Evolutionary conservation across 2,329 filamentous ascomycete species (phyloP), one percentile per base, ranked within the genome.

Genomic region (Aspergillus arachidicola): DNA sequence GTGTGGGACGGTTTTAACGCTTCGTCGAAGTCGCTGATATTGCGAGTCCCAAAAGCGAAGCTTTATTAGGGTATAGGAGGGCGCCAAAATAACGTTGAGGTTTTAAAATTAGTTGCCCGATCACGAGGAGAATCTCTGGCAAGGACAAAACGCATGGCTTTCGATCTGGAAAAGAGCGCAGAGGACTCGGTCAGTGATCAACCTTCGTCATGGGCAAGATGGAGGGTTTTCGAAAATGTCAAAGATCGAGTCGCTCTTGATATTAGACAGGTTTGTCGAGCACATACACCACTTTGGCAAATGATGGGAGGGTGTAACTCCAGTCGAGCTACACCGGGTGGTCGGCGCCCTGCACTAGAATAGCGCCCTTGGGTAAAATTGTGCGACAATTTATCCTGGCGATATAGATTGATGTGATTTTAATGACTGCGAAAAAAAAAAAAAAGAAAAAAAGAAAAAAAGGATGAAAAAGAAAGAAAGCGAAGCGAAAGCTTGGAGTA

Each of bases 91-190:
- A 65, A 54, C 36, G 63, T 60, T 26, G 63, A 53, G 34, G 63
- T 68, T 60, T 65, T 62, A 43, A 64, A 60, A 60, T 61, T 66
- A 58, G 67, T 70, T 66, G 66, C 62, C 58, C 59, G 63, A 60
- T 70, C 66, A 65, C 66, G 56, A 55, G 63, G 60, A 58, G 59
- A 59, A 23, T 65, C 60, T 68, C 48, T 69, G 57, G 63, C 57
- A 26, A 61, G 59, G 63, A 65, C 63, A 68, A 62, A 68, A 64
- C 66, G 70, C 72, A 73, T 73, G 66, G 63, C 69, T 67, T 64
- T 67, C 61, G 36, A 61, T 64, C 68, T 66, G 61, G 23, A 46
- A 41, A 57, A 23, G 10, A 28, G 21, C 41, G 36, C n/a, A 46
- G 48, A 32, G 34, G 23, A 28, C 30, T 14, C 23, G 2, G 38